Evolutionary conservation across 371 early-diverging fungal genomes (phyloP).

Genomic region (Mortierella polycephala): DNA sequence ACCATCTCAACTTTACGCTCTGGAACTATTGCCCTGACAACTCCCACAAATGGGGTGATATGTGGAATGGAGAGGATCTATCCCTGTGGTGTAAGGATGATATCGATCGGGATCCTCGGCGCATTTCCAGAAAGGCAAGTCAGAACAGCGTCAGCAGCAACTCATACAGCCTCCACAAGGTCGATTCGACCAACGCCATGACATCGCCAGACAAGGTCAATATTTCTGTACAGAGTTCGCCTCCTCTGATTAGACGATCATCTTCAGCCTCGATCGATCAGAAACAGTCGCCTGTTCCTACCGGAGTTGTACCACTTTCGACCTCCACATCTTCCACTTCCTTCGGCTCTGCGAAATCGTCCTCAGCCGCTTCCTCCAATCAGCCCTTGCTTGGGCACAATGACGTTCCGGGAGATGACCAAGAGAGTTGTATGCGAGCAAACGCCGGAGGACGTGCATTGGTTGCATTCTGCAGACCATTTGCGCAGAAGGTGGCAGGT

Average conservation of each 20-base stretch:
- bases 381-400: constrained; percentile 8
- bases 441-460: constrained; percentile 34
- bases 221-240: constrained; percentile 10
- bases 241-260: constrained; percentile 9
- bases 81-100: constrained; percentile 54
- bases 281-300: constrained; percentile 1
- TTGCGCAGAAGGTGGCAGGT: constrained; percentile 51
- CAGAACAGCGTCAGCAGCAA: constrained; percentile 11
- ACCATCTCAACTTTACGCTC: constrained; percentile 68
- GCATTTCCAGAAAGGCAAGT: constrained; percentile 8
- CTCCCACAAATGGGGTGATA: constrained; percentile 68
- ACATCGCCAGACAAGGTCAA: background rate
- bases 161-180: constrained; percentile 6
- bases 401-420: background rate
- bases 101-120: constrained; percentile 21
- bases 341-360: constrained; percentile 9
- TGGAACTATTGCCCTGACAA: constrained; percentile 80
- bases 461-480: constrained; percentile 50
- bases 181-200: constrained; percentile 3
- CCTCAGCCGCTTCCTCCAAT: constrained; percentile 15
- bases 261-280: constrained; percentile 1
- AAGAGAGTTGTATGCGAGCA: background rate
- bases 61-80: constrained; percentile 82
- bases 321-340: constrained; percentile 16
- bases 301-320: constrained; percentile 12